Percentiles rank a stretch among this genome's conserved stretches.
These are phyloP conservation scores for Xylariaceae sp. DNA, from an alignment of 2,329 filamentous ascomycete genomes.

Conservation along the genomic window DNA sequence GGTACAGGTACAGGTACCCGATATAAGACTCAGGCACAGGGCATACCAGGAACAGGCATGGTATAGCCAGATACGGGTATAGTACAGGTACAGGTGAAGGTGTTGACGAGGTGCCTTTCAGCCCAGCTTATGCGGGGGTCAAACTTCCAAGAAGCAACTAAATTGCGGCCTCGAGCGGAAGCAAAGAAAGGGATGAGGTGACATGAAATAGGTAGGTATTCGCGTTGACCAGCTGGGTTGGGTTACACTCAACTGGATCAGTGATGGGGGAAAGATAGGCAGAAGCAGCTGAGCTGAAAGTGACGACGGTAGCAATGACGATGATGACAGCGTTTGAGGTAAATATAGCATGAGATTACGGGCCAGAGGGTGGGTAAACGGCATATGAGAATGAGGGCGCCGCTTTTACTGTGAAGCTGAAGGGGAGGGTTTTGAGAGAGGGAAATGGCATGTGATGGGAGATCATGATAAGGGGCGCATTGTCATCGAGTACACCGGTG, in stretches of 20 bases:
- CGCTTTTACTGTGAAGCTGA: not conserved
- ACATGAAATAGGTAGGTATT: conserved; percentile 7
- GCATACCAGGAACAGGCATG: not conserved
- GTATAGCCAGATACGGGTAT: not conserved
- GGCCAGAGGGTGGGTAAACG: not conserved
- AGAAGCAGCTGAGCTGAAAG: not conserved
- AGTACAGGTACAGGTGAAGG: not conserved
- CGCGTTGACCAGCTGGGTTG: conserved; percentile 1
- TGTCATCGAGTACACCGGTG: not conserved
- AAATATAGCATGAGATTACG: not conserved
- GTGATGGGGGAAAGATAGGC: not conserved
- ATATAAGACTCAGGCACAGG: not conserved
- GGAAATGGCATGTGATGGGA: not conserved
- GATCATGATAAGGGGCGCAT: not conserved
- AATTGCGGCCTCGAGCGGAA: conserved; percentile 14
- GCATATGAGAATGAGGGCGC: not conserved
- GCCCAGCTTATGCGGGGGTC: conserved; percentile 22
- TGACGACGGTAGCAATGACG: not conserved
- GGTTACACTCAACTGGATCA: conserved; percentile 15
- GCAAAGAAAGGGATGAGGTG: conserved; percentile 4
- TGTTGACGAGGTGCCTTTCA: conserved; percentile 1
- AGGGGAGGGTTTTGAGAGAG: not conserved
- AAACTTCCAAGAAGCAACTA: conserved; percentile 9
- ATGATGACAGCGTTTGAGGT: not conserved
- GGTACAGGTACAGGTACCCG: not conserved